These are phyloP conservation scores for Magnusiomyces sp. DNA, from an alignment of 1,139 yeast genomes.

Conservation along the genomic window DNA sequence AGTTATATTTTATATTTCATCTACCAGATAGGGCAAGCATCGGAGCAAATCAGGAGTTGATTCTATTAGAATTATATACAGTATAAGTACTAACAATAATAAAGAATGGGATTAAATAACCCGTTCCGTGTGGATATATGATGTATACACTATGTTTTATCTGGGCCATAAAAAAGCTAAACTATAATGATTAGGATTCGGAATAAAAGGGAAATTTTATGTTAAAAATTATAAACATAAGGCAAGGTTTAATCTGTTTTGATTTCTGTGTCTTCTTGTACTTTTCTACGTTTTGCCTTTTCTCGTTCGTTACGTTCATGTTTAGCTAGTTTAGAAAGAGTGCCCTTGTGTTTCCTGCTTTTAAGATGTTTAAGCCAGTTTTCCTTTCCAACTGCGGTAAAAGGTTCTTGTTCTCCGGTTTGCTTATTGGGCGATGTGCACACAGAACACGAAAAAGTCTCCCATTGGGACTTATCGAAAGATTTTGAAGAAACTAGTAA, in stretches of 20 bases:
- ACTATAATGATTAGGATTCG: too few relatives aligned
- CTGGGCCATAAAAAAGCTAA: too few relatives aligned
- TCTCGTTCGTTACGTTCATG: slow-evolving; percentile 8
- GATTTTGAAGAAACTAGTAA: slow-evolving; percentile 27
- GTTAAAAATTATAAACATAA: too few relatives aligned
- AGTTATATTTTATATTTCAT: too few relatives aligned
- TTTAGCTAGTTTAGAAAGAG: slow-evolving; percentile 8
- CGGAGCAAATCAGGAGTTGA: too few relatives aligned
- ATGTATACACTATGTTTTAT: too few relatives aligned
- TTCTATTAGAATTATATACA: too few relatives aligned
- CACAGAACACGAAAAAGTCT: slow-evolving; percentile 55
- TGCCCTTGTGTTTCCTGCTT: slow-evolving; percentile 40
- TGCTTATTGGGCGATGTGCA: slow-evolving; percentile 47
- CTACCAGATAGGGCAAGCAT: too few relatives aligned
- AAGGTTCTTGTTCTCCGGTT: slow-evolving; percentile 28
- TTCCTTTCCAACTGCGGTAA: slow-evolving; percentile 65
- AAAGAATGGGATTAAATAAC: too few relatives aligned
- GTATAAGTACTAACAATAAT: too few relatives aligned
- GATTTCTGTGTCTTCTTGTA: slow-evolving; percentile 1
- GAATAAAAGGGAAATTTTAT: too few relatives aligned
- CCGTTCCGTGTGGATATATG: too few relatives aligned
- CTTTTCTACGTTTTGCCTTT: slow-evolving; percentile 5
- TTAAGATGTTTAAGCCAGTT: slow-evolving; percentile 60
- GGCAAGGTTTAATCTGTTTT: background rate
- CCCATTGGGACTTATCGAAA: slow-evolving; percentile 42